phyloP scores from a whole-genome alignment of 2,329 filamentous ascomycete genomes.

The Fusarium armeniacum region DNA sequence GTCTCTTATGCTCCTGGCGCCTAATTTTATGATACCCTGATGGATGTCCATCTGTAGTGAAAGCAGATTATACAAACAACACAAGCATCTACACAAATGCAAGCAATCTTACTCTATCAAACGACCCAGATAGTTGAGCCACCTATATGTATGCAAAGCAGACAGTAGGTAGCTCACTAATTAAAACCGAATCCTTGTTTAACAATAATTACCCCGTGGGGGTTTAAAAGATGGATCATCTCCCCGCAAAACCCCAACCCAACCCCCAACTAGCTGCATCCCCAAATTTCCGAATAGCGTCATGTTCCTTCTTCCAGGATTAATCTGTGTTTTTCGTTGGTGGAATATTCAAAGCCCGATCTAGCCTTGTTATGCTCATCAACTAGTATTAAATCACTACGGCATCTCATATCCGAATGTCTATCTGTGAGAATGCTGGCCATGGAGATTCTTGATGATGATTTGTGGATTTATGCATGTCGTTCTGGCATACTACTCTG shows the following conservation, averaged over 20 bases:
- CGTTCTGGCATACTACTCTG: no score
- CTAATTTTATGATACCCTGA: no score
- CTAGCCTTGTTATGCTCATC: slow-evolving; percentile 3
- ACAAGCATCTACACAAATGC: no score
- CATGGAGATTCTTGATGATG: not conserved
- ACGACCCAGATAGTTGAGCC: not conserved
- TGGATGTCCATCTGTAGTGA: no score
- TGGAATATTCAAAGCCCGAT: slow-evolving; percentile 18
- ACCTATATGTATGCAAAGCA: not conserved
- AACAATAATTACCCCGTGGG: slow-evolving; percentile 8
- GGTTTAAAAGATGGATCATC: not conserved
- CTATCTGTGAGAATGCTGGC: not conserved
- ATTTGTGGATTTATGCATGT: slow-evolving; percentile 25
- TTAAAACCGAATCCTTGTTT: not conserved
- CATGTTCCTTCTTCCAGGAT: not conserved
- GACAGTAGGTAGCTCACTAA: no score
- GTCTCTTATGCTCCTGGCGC: not conserved
- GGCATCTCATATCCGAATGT: slow-evolving; percentile 21
- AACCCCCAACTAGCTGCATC: slow-evolving; percentile 3
- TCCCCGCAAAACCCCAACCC: slow-evolving; percentile 31
- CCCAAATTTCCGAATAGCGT: slow-evolving; percentile 14
- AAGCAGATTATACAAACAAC: no score
- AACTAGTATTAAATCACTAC: slow-evolving; percentile 2
- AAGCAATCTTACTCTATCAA: no score
- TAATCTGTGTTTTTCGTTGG: slow-evolving; percentile 11